Base-by-base conservation (phyloP, 352 stramenopile species). In the Albugo laibachii region DNA sequence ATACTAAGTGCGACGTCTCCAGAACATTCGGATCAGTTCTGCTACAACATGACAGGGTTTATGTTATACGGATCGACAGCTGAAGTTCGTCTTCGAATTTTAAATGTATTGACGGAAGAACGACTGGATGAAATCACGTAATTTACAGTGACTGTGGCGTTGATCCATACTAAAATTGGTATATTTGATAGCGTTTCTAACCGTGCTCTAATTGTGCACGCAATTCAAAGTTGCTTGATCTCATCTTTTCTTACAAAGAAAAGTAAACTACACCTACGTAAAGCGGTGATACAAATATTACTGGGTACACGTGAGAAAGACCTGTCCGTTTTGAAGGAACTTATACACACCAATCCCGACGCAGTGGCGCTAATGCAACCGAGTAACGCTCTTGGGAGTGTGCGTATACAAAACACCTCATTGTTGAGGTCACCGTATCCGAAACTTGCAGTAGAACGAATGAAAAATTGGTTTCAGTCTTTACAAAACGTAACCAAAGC, bases 31-130 rank as follows among this genome's bases (percentile, higher is more conserved):
- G 80, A 64, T 44, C 57, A 83, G 51, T 86, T 80, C 40, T 77
- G 69, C 55, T 76, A 63, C 47, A 87, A 70, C 14, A 87, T 89
- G 77, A 82, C 76, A 8, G 69, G 72, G 45, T 89, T 89, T 52
- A 86, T 89, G 74, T 61, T 89, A 42, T 69, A 84, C 35, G 69
- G 72, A 27, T 80, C 69, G 27, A 53, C 64, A 10, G 68, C 74
- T 16, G 52, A 53, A 18, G 73, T 82, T 48, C 71, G 77, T 20
- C 56, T 65, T 11, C 75, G 69, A 41, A 67, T 89, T 35, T 61
- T 89, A 37, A 69, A 89, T 41, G 67, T 89, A n/a, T 62, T 89
- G 35, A 80, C 74, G 3, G 65, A 62, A 36, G 47, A 76, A 49
- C 57, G 77, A 16, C 53, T 89, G 5, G 50, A 61, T 15, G 76